Evolutionary conservation across 768 basidiomycete genomes (phyloP).

Genomic region (Glaciozyma antarctica): DNA sequence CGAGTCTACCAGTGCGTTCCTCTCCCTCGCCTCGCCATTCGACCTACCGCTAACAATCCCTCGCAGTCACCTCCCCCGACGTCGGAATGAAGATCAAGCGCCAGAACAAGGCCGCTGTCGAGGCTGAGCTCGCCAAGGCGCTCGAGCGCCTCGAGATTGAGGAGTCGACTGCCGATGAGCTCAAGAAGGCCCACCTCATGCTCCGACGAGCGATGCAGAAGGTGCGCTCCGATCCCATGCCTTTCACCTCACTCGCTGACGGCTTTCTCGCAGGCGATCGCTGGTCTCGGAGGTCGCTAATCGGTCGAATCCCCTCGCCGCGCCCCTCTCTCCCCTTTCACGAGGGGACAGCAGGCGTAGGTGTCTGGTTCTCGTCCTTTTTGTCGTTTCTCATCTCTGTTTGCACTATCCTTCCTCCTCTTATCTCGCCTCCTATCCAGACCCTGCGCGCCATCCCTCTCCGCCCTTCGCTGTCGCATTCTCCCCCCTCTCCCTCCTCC

Average conservation of each 20-base stretch:
- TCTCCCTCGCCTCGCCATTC: neutral
- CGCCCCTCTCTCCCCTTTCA: too few species aligned
- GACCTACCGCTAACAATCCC: neutral
- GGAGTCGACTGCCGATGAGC: constrained; percentile 83
- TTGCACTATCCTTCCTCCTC: too few species aligned
- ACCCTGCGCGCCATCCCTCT: too few species aligned
- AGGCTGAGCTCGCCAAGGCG: constrained; percentile 93
- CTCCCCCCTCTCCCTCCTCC: too few species aligned
- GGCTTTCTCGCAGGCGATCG: neutral
- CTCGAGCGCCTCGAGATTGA: constrained; percentile 98
- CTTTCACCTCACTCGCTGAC: neutral
- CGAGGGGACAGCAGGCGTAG: too few species aligned
- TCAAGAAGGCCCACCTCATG: constrained; percentile 87
- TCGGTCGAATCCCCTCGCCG: too few species aligned
- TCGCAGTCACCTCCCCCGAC: constrained; percentile 75
- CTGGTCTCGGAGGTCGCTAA: neutral
- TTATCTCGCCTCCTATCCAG: too few species aligned
- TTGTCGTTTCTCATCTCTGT: too few species aligned
- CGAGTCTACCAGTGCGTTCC: constrained; percentile 54
- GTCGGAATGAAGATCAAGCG: constrained; percentile 99
- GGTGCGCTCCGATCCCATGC: constrained; percentile 40
- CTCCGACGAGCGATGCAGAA: constrained; percentile 98
- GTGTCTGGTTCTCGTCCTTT: too few species aligned
- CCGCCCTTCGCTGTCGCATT: too few species aligned
- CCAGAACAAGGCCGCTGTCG: constrained; percentile 85